Percentiles rank a stretch among this genome's conserved stretches.
phyloP scores from a whole-genome alignment of 345 rosid genomes.

The Dipteronia dyeriana region DNA sequence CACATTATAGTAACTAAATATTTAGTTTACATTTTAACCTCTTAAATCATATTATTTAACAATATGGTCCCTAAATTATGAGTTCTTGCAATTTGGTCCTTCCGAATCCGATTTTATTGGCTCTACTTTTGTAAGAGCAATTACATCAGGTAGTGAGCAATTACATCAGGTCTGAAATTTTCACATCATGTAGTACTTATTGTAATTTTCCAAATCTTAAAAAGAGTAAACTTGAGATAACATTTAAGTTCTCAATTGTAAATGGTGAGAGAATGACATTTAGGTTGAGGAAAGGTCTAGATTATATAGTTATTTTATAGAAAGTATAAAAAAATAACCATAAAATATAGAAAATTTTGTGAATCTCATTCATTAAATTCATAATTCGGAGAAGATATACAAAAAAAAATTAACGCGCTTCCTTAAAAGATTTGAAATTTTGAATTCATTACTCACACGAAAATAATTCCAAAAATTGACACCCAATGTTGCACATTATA shows the following conservation, averaged over 20 bases:
- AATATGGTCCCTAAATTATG: too few relatives aligned
- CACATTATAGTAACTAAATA: neutral
- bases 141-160: too few relatives aligned
- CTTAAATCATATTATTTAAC: too few relatives aligned
- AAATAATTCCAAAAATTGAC: neutral
- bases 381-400: neutral
- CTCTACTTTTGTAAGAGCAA: too few relatives aligned
- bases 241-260: neutral
- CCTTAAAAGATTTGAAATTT: neutral
- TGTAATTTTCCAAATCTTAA: too few relatives aligned
- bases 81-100: too few relatives aligned
- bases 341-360: neutral
- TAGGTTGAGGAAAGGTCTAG: neutral
- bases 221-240: neutral
- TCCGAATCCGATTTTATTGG: too few relatives aligned
- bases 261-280: neutral
- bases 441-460: neutral
- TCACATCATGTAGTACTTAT: too few relatives aligned
- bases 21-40: too few relatives aligned
- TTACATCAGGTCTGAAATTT: too few relatives aligned
- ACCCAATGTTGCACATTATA: neutral
- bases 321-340: neutral
- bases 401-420: neutral
- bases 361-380: constrained; percentile 16
- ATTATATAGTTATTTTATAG: neutral